Percentiles rank a stretch among this genome's conserved stretches.
Evolutionary conservation across 768 basidiomycete species (phyloP).

Genomic region (Lentinula sp.): DNA sequence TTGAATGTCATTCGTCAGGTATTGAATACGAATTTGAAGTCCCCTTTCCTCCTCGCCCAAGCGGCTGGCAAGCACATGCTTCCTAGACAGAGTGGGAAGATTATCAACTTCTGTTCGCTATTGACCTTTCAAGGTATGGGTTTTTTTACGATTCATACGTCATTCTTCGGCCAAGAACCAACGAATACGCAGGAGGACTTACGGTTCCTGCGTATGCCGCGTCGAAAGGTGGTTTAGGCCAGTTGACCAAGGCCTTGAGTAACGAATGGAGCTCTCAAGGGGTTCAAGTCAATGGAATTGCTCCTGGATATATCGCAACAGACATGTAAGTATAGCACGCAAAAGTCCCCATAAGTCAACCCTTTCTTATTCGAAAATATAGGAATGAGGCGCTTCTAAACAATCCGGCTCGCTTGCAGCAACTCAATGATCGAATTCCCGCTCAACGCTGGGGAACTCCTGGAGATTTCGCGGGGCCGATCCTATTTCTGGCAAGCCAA

Average conservation of each 20-base stretch:
- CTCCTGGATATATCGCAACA: slow-evolving; percentile 84
- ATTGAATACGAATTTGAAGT: slow-evolving; percentile 82
- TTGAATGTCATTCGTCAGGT: slow-evolving; percentile 39
- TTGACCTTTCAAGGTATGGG: slow-evolving; percentile 55
- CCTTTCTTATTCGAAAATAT: neutral
- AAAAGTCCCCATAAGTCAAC: neutral
- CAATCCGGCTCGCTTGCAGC: slow-evolving; percentile 59
- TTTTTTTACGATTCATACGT: neutral
- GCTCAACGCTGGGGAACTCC: slow-evolving; percentile 68
- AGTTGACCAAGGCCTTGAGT: slow-evolving; percentile 82
- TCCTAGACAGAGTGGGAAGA: slow-evolving; percentile 54
- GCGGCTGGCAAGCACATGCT: slow-evolving; percentile 92
- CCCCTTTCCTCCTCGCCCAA: slow-evolving; percentile 78
- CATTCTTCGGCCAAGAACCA: neutral
- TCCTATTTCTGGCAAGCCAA: slow-evolving; percentile 62
- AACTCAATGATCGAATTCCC: slow-evolving; percentile 72
- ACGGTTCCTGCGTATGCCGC: slow-evolving; percentile 89
- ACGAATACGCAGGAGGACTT: slow-evolving; percentile 31
- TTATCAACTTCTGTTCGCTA: slow-evolving; percentile 69
- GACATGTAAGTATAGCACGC: slow-evolving; percentile 58
- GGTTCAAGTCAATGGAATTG: slow-evolving; percentile 84
- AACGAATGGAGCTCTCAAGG: slow-evolving; percentile 92
- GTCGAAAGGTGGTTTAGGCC: slow-evolving; percentile 83
- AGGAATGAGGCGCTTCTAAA: slow-evolving; percentile 30
- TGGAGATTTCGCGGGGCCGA: slow-evolving; percentile 66